Percentiles rank a stretch among this genome's conserved stretches.
phyloP scores from a whole-genome alignment of 2,329 filamentous ascomycete species.

The Didymella arachidicola region DNA sequence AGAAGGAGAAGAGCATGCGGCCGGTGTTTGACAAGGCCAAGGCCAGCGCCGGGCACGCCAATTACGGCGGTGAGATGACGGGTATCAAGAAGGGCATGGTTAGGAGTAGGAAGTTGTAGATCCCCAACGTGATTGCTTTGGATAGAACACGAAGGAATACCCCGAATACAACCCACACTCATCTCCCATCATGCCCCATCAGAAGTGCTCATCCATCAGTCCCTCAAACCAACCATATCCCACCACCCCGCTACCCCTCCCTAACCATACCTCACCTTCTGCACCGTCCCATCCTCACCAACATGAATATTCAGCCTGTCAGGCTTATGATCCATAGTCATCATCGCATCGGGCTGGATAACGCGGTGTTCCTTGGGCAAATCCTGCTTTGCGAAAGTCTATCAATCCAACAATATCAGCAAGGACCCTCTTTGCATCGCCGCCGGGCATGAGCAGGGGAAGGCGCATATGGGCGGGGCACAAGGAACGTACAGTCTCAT shows the following conservation, averaged over 20 bases:
- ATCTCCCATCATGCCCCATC: not conserved
- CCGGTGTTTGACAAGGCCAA: slow-evolving; percentile 81
- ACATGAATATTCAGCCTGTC: slow-evolving; percentile 60
- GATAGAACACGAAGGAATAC: slow-evolving; percentile 4
- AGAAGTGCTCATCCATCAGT: not conserved
- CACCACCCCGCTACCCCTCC: too few species aligned
- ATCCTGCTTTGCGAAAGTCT: slow-evolving; percentile 61
- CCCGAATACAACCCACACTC: not conserved
- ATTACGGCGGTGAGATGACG: slow-evolving; percentile 86
- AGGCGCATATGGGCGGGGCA: slow-evolving; percentile 1
- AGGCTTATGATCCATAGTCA: slow-evolving; percentile 58
- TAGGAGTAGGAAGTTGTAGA: slow-evolving; percentile 88
- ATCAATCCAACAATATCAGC: not conserved
- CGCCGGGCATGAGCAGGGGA: not conserved
- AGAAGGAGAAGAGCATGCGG: slow-evolving; percentile 91
- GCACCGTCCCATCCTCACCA: slow-evolving; percentile 57
- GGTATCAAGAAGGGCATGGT: slow-evolving; percentile 95
- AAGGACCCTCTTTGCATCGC: too few species aligned
- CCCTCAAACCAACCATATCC: not conserved
- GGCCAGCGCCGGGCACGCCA: slow-evolving; percentile 69
- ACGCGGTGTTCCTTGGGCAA: slow-evolving; percentile 59
- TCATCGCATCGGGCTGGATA: slow-evolving; percentile 56
- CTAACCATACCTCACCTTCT: slow-evolving; percentile 58
- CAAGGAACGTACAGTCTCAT: slow-evolving; percentile 52
- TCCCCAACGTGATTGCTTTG: not conserved